A percentile compares a stretch with the other conserved stretches of the same genome.
Conservation (phyloP, 768 basidiomycete genomes). For the Mrakia gelida region DNA sequence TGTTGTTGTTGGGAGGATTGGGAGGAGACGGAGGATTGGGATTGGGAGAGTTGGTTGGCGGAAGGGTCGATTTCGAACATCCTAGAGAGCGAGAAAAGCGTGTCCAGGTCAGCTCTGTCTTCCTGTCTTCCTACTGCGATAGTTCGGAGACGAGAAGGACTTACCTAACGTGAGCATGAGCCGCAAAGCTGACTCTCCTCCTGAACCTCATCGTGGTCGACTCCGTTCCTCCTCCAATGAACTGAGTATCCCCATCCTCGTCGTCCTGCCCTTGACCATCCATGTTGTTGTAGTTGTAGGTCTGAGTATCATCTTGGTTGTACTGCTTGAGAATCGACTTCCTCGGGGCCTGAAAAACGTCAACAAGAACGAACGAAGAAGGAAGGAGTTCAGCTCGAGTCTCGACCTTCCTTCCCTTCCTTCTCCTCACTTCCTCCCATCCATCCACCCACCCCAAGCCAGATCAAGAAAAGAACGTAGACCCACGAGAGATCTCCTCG, state of each 20-base stretch:
- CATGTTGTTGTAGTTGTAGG: neutral
- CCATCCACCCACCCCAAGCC: neutral
- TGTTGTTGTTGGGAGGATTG: neutral
- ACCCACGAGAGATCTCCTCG: constrained; percentile 25
- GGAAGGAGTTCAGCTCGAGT: neutral
- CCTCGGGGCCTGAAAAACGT: constrained; percentile 12
- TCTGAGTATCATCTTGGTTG: constrained; percentile 28
- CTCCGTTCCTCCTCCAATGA: constrained; percentile 17
- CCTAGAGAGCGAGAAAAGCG: neutral
- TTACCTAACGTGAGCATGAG: constrained; percentile 31
- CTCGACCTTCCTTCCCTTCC: neutral
- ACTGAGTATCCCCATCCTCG: constrained; percentile 27
- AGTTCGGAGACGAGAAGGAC: neutral
- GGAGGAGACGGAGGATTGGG: constrained; percentile 13
- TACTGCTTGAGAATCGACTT: constrained; percentile 31
- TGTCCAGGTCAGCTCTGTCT: neutral
- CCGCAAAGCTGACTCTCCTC: constrained; percentile 27
- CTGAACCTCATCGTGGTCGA: constrained; percentile 25
- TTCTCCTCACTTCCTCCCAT: neutral
- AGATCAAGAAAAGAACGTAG: neutral
- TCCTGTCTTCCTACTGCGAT: too few species aligned
- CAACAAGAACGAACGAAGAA: neutral
- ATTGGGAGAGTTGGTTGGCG: constrained; percentile 13
- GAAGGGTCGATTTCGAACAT: constrained; percentile 22
- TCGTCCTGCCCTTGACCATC: constrained; percentile 16